These are phyloP conservation scores for Conringia planisiliqua DNA, from an alignment of 345 rosid species.

Conservation along the genomic window DNA sequence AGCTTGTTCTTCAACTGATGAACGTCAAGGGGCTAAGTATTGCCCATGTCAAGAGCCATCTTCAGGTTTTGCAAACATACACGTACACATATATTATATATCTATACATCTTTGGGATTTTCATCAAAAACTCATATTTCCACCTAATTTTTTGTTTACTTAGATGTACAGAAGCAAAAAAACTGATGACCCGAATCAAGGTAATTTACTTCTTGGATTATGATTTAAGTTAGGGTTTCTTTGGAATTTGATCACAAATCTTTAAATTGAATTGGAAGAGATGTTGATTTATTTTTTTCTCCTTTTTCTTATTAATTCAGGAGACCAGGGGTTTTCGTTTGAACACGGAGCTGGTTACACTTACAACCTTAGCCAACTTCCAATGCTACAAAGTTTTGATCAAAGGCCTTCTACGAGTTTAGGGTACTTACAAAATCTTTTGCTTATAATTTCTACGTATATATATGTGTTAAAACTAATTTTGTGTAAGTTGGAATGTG, in stretches of 20 bases:
- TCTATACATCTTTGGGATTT: neutral
- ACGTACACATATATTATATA: neutral
- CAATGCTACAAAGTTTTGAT: constrained; percentile 56
- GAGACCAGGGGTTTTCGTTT: constrained; percentile 50
- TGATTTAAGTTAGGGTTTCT: constrained; percentile 32
- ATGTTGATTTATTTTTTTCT: neutral
- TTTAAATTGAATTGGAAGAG: neutral
- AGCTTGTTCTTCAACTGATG: constrained; percentile 80
- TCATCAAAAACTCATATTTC: neutral
- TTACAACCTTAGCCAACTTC: constrained; percentile 58
- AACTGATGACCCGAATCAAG: constrained; percentile 48
- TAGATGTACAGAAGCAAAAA: constrained; percentile 84
- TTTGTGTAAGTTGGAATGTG: neutral
- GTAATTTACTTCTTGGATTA: constrained; percentile 29
- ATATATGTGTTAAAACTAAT: neutral
- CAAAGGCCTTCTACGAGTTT: constrained; percentile 44
- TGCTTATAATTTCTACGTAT: neutral
- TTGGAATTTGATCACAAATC: neutral
- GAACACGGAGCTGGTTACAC: constrained; percentile 46
- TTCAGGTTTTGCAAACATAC: constrained; percentile 49
- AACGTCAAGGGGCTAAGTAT: constrained; percentile 72
- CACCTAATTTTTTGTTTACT: neutral
- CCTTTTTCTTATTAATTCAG: neutral
- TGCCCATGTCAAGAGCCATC: constrained; percentile 90
- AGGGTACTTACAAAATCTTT: constrained; percentile 22